Percentiles rank a stretch among this genome's conserved stretches.
These are phyloP conservation scores for Wickerhamomyces sydowiorum DNA, from an alignment of 805 yeast genomes.

Conservation along the genomic window DNA sequence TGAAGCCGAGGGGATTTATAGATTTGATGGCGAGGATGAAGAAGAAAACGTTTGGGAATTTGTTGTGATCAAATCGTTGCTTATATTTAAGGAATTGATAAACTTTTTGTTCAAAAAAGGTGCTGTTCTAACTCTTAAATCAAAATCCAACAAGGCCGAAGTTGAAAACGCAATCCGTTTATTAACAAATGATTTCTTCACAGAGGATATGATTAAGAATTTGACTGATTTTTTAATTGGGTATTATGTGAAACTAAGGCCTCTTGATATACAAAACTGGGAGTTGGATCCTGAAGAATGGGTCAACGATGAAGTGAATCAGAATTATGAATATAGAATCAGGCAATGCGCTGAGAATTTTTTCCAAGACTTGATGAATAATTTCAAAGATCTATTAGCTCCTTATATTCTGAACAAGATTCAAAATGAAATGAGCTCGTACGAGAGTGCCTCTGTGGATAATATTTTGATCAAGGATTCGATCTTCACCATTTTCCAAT, in stretches of 20 bases:
- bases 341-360: constrained; percentile 85
- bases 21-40: constrained; percentile 41
- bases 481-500: constrained; percentile 74
- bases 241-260: constrained; percentile 70
- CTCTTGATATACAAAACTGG: constrained; percentile 81
- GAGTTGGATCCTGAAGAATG: constrained; percentile 86
- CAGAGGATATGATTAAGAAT: constrained; percentile 47
- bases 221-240: constrained; percentile 63
- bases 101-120: constrained; percentile 61
- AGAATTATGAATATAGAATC: constrained; percentile 78
- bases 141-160: constrained; percentile 60
- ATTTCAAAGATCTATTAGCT: constrained; percentile 50
- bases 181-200: constrained; percentile 50
- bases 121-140: constrained; percentile 53
- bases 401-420: constrained; percentile 58
- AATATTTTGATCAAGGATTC: constrained; percentile 73
- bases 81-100: constrained; percentile 59
- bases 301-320: constrained; percentile 72
- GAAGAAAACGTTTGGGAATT: constrained; percentile 68
- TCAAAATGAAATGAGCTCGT: constrained; percentile 30
- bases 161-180: constrained; percentile 49
- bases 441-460: constrained; percentile 28
- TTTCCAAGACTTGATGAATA: constrained; percentile 65
- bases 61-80: constrained; percentile 59
- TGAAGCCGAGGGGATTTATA: constrained; percentile 61